Conservation (phyloP, 495 filamentous ascomycete species). For the Amorphotheca resinae region DNA sequence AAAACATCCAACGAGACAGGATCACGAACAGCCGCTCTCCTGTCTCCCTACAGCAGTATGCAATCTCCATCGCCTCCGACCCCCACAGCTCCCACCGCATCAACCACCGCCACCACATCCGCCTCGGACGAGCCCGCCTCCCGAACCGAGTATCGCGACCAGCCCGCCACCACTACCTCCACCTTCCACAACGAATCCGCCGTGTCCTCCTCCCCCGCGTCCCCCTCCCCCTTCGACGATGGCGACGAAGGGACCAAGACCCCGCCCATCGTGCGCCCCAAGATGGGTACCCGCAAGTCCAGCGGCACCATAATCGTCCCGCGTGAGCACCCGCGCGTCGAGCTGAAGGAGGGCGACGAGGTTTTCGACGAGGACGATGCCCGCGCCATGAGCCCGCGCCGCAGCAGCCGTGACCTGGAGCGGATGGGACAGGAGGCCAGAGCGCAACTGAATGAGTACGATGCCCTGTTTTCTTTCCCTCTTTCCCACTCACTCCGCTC, state of each 20-base stretch:
- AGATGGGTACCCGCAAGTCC: conserved; percentile 45
- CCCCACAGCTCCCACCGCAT: too few species aligned
- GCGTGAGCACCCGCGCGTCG: conserved; percentile 54
- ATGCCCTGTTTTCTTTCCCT: background rate
- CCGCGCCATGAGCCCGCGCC: conserved; percentile 84
- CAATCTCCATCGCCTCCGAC: too few species aligned
- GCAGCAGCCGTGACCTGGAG: conserved; percentile 81
- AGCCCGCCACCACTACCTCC: conserved; percentile 1
- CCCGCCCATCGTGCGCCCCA: conserved; percentile 8
- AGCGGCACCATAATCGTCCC: conserved; percentile 74
- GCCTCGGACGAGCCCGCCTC: too few species aligned
- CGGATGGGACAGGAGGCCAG: conserved; percentile 69
- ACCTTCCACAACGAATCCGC: background rate
- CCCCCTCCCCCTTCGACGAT: conserved; percentile 14
- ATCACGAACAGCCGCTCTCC: too few species aligned
- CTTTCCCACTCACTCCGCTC: background rate
- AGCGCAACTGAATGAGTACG: conserved; percentile 45
- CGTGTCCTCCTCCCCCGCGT: too few species aligned
- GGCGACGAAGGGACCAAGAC: background rate
- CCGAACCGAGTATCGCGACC: background rate
- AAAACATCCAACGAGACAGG: too few species aligned
- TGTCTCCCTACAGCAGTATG: too few species aligned
- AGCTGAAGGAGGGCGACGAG: conserved; percentile 48
- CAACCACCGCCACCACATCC: too few species aligned
- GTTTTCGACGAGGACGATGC: conserved; percentile 75